Evolutionary conservation across 768 basidiomycete species (phyloP).

Genomic region (Mycena pura): DNA sequence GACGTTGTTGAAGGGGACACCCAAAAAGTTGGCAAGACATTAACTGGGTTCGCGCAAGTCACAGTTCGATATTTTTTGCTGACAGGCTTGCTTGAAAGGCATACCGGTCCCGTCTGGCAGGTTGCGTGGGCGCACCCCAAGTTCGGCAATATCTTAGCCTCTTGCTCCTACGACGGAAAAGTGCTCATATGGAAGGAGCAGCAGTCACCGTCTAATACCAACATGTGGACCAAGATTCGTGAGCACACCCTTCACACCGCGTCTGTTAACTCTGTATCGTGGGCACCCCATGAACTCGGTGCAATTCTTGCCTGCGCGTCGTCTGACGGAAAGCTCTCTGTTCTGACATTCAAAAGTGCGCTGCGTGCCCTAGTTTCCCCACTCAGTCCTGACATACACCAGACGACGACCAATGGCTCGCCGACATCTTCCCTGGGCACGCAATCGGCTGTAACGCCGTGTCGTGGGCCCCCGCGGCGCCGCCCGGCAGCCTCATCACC

Average conservation of each 20-base stretch:
- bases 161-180: conserved; percentile 98
- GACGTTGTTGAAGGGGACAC: conserved; percentile 91
- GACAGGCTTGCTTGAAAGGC: conserved; percentile 52
- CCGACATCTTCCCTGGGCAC: conserved; percentile 94
- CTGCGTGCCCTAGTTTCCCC: conserved; percentile 16
- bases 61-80: not conserved
- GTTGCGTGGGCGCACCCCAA: conserved; percentile 99
- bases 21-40: conserved; percentile 71
- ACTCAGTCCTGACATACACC: not conserved
- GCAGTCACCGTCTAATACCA: conserved; percentile 49
- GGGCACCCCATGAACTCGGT: conserved; percentile 99
- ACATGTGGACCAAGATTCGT: conserved; percentile 87
- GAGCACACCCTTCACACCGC: conserved; percentile 95
- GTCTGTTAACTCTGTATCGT: conserved; percentile 96
- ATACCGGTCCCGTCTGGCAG: conserved; percentile 98
- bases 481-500: conserved; percentile 84
- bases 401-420: conserved; percentile 98
- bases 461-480: conserved; percentile 94
- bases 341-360: conserved; percentile 94
- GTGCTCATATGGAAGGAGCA: conserved; percentile 99
- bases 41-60: conserved; percentile 82
- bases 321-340: conserved; percentile 96
- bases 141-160: conserved; percentile 94
- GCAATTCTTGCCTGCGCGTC: conserved; percentile 97
- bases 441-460: conserved; percentile 97